Base-by-base conservation (phyloP, 2,329 filamentous ascomycete species). In the Botrytis byssoidea region DNA sequence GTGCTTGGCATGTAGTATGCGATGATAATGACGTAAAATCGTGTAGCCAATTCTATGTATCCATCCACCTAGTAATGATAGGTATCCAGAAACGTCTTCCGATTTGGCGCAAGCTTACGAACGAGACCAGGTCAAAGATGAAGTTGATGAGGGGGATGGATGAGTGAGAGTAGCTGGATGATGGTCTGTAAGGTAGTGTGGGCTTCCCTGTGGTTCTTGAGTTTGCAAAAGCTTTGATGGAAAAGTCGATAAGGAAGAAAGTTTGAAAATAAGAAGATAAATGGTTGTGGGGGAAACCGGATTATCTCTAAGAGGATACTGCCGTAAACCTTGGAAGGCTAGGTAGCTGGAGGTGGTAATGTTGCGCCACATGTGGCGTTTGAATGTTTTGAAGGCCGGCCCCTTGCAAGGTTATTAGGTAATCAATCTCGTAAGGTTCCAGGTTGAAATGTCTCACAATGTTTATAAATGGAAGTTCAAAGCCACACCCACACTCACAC, bases 221-320 rank as follows among this genome's bases (percentile, higher is more conserved):
- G 51, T 32, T n/a, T 35, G 25, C 20, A 46, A 60, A 70, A 40
- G 69, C 59, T 40, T 71, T 64, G 60, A 32, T 44, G 42, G 42
- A 48, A 51, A 72, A 60, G 37, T 67, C 22, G 63, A 69, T 68
- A 72, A 59, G 63, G 42, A 57, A 32, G 8, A 42, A 37, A 65
- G 46, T 59, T 57, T 25, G 20, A 35, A 46, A 57, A 61, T 22
- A 22, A 46, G 32, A 20, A 22, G 29, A 32, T 67, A n/a, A 44
- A 20, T 71, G 55, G 71, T 73, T 73, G 71, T 51, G 20, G 64
- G 71, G 64, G 71, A 69, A 73, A 73, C 71, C 64, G 71, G 71
- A 72, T 37, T 60, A 44, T 67, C 61, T 68, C 59, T 22, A 20
- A n/a, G 51, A 55, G n/a, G 48, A n/a, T 55, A 55, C 48, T 37